Base-by-base conservation (phyloP, 805 yeast genomes). In the Cyberlindnera bimundalis region DNA sequence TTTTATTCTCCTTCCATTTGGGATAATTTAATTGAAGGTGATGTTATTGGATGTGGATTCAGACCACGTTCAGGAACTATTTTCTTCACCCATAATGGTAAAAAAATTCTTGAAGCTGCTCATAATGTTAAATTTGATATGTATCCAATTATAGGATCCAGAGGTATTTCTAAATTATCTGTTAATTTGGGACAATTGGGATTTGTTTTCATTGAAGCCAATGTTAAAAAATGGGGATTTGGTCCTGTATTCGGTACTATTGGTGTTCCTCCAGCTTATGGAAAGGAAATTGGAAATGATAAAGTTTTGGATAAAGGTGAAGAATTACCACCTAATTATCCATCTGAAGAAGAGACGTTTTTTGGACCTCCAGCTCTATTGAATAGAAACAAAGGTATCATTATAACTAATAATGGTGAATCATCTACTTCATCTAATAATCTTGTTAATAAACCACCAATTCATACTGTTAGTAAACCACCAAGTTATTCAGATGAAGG, bases 51-150 rank as follows among this genome's bases (percentile, higher is more conserved):
- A 2, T 77, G 91, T 21, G 99, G 99, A 0, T 84, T 87, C 57
- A 73, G 91, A 45, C 79, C 86, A 2, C 70, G 88, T 33, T 71
- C 86, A 14, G 96, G 97, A 2, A 81, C 96, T 0, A 74, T 93
- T 0, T 93, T 93, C 55, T 93, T 90, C 70, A 93, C 99, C 0
- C 74, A 96, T 50, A 93, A 93, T 55, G 99, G 99, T 21, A 88
- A 88, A 59, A 88, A 87, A 57, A 66, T 93, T 19, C 76, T 77
- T 28, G 97, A 90, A 57, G 93, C 91, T 11, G 91, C 91, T 2
- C 93, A 84, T 55, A 63, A 69, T 78, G 48, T 80, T 76, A 49
- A 76, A 80, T 55, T 49, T 90, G 29, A 82, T 53, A 46, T 93
- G 24, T 93, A 76, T 58, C 99, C 99, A n/a, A 82, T 84, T 0